Base-by-base conservation (phyloP, 345 rosid genomes). In the Salix dunnii region DNA sequence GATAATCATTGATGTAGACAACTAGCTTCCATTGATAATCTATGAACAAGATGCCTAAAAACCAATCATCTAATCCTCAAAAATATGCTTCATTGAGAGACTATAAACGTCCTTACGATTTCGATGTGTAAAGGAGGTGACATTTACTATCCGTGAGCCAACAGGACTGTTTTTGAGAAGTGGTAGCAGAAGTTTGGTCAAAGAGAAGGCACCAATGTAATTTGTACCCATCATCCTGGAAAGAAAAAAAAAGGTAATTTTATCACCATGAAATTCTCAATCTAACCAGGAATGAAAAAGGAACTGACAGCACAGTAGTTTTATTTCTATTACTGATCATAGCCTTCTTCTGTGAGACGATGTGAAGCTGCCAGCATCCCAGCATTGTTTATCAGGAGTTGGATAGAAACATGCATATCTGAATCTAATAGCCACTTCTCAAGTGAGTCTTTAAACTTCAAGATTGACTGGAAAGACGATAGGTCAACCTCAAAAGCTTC, bases 71-170 rank as follows among this genome's bases (percentile, higher is more conserved):
- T 31, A 49, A 55, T 71, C 62, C 63, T 2, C 23, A 53, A 18
- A 73, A 64, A 51, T 65, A 65, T 48, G 30, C n/a, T 70, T 62
- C 30, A 38, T 16, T 71, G 30, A 43, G 11, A 42, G 33, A 60
- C 36, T 43, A 42, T 16, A 35, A 67, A 74, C 21, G 43, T 67
- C 69, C 76, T 81, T 74, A 95, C 99, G 86, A 72, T 74, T 79
- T 77, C 92, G 88, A 85, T 96, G 99, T 3, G 99, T 96, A 72
- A 96, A 96, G 42, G 97, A 96, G 12, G 98, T 85, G 48, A 93
- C 96, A 84, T 96, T 93, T 65, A 96, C 98, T 16, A 93, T 87
- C 79, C 98, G 85, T 63, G 98, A 91, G 79, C 97, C 91, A 76
- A 87, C 84, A 62, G 84, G 88, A 82, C 99, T 93, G 81, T 85